Evolutionary conservation across 257 asterid genomes (phyloP), one percentile per base, ranked within the genome.

Genomic region (Echites panduratus): DNA sequence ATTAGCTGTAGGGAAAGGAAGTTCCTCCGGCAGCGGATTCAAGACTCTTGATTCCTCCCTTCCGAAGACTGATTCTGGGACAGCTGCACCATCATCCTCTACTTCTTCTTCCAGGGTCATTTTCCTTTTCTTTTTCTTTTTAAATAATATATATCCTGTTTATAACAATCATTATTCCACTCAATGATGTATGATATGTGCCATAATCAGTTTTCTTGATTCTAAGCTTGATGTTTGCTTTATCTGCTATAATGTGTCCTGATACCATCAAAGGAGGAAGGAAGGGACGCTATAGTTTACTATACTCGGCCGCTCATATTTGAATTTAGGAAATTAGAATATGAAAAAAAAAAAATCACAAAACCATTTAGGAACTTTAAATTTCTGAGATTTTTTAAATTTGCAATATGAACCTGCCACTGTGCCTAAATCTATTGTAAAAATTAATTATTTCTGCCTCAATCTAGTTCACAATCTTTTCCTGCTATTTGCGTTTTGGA

Each of bases 1-100:
- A 53, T 87, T 95, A 73, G 97, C 98, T 32, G 98, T 91, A 54
- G 93, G 99, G 63, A 95, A 88, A 67, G 88, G 96, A 57, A 80
- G 82, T 81, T 81, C 94, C 43, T 75, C 77, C 1, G 79, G 79
- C 0, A 66, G 75, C 32, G 87, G 95, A 58, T 94, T 95, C 82
- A 89, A 90, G 86, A 85, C 85, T 69, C 97, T 92, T 52, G 98
- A 95, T 65, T 76, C 96, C 53, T 66, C 81, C 70, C 57, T 78
- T 72, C 87, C 91, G 2, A 89, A 87, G 82, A 62, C 79, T 35
- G 96, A 87, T 29, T 84, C 89, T 8, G 85, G 75, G 52, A 26
- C 84, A 38, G 65, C 54, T 19, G 24, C 73, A 2, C 44, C 82
- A 29, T 75, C 90, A 53, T 75, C 95, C 5, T 72, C 93, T 24